Evolutionary conservation across 345 rosid genomes (phyloP).

Genomic region (Orychophragmus violaceus): DNA sequence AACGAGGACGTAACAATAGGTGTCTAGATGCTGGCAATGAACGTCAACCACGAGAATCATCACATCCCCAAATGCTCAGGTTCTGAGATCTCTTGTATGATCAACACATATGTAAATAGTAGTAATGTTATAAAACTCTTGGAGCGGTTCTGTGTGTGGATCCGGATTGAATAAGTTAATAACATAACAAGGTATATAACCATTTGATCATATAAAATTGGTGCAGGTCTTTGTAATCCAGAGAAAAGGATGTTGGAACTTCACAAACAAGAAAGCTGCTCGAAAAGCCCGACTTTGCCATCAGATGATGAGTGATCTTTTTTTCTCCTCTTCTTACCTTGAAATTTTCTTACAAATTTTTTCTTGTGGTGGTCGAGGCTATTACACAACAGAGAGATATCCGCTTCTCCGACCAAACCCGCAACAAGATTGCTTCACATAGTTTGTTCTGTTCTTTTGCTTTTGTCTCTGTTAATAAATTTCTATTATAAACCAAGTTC

Average conservation of each 20-base stretch:
- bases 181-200: background rate
- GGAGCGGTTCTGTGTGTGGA: background rate
- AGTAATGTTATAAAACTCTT: background rate
- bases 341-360: background rate
- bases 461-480: background rate
- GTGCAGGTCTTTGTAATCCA: conserved; percentile 72
- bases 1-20: conserved; percentile 93
- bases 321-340: background rate
- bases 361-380: background rate
- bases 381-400: background rate
- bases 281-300: conserved; percentile 57
- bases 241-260: conserved; percentile 68
- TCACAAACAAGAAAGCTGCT: conserved; percentile 66
- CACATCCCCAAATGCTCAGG: conserved; percentile 82
- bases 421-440: background rate
- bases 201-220: background rate
- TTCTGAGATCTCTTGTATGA: conserved; percentile 12
- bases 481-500: too few species aligned
- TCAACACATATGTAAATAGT: background rate
- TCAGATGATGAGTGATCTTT: conserved; percentile 47
- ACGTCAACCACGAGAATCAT: conserved; percentile 75
- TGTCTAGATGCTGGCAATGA: conserved; percentile 95
- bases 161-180: background rate
- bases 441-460: background rate
- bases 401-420: background rate